phyloP scores from a whole-genome alignment of 164 flowering plant species.

The Buxus sempervirens region DNA sequence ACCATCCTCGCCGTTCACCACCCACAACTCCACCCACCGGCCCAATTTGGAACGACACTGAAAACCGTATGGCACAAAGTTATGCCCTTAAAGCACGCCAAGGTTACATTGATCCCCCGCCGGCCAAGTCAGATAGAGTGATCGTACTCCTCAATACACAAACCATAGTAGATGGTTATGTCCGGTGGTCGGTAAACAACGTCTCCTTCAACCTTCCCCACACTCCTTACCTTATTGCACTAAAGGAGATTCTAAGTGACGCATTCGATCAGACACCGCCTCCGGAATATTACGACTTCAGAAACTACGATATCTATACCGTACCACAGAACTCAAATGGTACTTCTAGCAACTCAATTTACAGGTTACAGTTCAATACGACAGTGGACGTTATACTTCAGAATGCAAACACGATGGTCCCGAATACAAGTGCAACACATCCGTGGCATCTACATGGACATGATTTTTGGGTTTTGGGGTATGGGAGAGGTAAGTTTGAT shows the following conservation, averaged over 20 bases:
- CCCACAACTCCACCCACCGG: conserved; percentile 43
- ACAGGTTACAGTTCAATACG: conserved; percentile 47
- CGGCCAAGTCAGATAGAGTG: conserved; percentile 43
- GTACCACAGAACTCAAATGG: conserved; percentile 36
- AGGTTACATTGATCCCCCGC: conserved; percentile 46
- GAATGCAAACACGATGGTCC: conserved; percentile 50
- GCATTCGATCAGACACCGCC: conserved; percentile 47
- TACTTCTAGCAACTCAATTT: conserved; percentile 39
- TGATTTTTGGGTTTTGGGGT: conserved; percentile 86
- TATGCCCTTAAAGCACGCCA: conserved; percentile 44
- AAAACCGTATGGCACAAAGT: conserved; percentile 39
- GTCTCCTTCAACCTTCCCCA: conserved; percentile 64
- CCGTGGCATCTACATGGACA: too few species aligned
- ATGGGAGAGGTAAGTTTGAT: conserved; percentile 64
- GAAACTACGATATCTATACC: conserved; percentile 44
- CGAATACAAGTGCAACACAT: conserved; percentile 64
- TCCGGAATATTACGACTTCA: conserved; percentile 44
- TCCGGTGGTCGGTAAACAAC: conserved; percentile 68
- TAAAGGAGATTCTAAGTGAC: conserved; percentile 35
- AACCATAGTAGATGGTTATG: conserved; percentile 40
- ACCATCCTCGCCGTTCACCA: conserved; percentile 54
- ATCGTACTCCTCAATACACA: conserved; percentile 78
- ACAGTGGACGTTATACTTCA: conserved; percentile 68
- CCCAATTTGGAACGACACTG: conserved; percentile 55
- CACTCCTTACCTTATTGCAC: conserved; percentile 69